These are phyloP conservation scores for Heritiera littoralis DNA, from an alignment of 345 rosid genomes.

Conservation along the genomic window DNA sequence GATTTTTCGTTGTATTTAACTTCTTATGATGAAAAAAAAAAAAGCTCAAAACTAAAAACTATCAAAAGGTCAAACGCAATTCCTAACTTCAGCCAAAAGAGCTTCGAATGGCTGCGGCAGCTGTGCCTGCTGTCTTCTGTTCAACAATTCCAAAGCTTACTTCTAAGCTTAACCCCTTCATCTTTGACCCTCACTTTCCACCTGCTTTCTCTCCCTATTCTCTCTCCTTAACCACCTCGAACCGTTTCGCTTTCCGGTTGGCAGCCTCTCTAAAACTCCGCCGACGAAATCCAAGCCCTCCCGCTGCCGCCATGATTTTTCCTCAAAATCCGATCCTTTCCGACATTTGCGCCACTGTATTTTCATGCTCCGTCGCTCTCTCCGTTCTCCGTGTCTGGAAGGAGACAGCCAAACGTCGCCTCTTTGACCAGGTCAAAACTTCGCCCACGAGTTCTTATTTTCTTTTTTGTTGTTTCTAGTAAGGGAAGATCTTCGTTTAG, in stretches of 20 bases:
- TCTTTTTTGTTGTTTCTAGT: background rate
- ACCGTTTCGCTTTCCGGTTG: background rate
- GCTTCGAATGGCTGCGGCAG: background rate
- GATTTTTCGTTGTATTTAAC: no score
- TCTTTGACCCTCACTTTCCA: background rate
- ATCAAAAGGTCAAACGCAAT: background rate
- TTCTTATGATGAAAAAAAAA: no score
- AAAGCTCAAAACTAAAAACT: background rate
- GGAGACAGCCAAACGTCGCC: slow-evolving; percentile 61
- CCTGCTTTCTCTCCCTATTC: background rate
- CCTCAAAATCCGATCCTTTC: slow-evolving; percentile 52
- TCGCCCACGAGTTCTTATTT: background rate
- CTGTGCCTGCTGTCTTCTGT: background rate
- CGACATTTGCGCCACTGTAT: slow-evolving; percentile 52
- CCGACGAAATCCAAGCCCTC: slow-evolving; percentile 23
- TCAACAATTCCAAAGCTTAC: background rate
- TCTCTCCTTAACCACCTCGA: background rate
- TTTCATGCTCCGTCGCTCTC: slow-evolving; percentile 45
- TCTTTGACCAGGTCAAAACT: slow-evolving; percentile 60
- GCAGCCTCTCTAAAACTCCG: background rate
- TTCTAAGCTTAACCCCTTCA: background rate
- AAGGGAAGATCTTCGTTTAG: background rate
- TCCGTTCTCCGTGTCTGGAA: slow-evolving; percentile 54
- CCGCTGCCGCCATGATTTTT: slow-evolving; percentile 40
- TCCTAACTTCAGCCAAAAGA: background rate